phyloP scores from a whole-genome alignment of 192 early-diverging fungal genomes.

The Mortierella hygrophila region DNA sequence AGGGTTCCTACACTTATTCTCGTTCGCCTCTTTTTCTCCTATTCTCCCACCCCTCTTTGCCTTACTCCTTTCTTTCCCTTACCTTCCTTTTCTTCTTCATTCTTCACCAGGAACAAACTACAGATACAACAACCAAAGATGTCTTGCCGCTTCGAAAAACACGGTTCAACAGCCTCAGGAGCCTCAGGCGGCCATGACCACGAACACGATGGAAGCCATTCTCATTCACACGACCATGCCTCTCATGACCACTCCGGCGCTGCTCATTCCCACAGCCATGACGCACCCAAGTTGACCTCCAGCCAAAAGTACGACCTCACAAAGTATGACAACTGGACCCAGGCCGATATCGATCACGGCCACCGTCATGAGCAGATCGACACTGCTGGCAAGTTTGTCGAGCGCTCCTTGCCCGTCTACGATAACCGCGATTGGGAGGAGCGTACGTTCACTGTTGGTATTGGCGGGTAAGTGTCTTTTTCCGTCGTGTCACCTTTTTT shows the following conservation, averaged over 20 bases:
- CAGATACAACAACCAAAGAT: not conserved
- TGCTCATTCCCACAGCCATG: constrained; percentile 78
- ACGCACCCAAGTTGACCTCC: constrained; percentile 62
- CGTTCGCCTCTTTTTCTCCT: not conserved
- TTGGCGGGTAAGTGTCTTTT: constrained; percentile 77
- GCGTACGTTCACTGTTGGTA: constrained; percentile 94
- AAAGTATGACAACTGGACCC: constrained; percentile 52
- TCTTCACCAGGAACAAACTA: not conserved
- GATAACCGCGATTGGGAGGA: constrained; percentile 88
- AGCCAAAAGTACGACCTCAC: constrained; percentile 53
- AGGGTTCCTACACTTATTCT: no score
- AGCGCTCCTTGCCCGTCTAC: constrained; percentile 80
- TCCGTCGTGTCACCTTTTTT: not conserved
- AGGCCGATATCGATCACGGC: constrained; percentile 77
- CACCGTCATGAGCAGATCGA: constrained; percentile 94
- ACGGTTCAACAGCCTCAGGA: constrained; percentile 36
- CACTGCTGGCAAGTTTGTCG: constrained; percentile 84
- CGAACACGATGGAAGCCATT: constrained; percentile 60
- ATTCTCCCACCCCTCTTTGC: no score
- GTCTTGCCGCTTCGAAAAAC: constrained; percentile 68
- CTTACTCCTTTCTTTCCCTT: no score
- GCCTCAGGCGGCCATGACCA: constrained; percentile 13
- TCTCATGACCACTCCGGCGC: constrained; percentile 20
- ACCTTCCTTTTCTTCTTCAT: not conserved
- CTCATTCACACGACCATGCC: constrained; percentile 73